Conservation (phyloP, 1,139 yeast genomes). For the Lodderomyces oxycetoniae region DNA sequence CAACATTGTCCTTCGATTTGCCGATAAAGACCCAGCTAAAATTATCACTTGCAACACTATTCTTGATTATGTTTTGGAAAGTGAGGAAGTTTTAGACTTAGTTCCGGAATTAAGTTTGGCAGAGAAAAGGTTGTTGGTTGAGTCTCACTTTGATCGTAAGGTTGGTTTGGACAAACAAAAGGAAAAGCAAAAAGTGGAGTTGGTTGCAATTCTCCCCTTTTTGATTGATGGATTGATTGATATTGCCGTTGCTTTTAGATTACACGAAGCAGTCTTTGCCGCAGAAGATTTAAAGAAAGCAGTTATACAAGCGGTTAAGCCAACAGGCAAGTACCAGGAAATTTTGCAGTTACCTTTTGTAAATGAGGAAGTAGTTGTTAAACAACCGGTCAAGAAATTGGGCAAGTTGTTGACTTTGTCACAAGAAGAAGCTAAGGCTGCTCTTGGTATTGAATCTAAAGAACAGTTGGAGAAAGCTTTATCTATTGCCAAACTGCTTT, state of each 20-base stretch:
- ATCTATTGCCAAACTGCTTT: conserved; percentile 60
- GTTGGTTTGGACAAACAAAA: conserved; percentile 17
- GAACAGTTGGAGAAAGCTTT: conserved; percentile 46
- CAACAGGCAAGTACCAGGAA: conserved; percentile 53
- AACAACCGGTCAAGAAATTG: conserved; percentile 48
- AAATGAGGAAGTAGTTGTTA: conserved; percentile 39
- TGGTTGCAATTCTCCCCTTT: conserved; percentile 61
- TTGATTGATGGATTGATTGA: conserved; percentile 73
- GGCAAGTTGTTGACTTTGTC: conserved; percentile 63
- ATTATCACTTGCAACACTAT: conserved; percentile 58
- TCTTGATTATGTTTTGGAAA: conserved; percentile 56
- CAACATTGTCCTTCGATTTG: conserved; percentile 54
- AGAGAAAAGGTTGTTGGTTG: conserved; percentile 48
- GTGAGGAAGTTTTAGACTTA: conserved; percentile 55
- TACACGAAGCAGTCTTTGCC: conserved; percentile 56
- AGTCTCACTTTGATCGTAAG: conserved; percentile 55
- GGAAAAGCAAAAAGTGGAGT: conserved; percentile 46
- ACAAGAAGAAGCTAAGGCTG: conserved; percentile 50
- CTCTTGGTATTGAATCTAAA: conserved; percentile 52
- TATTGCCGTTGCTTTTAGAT: conserved; percentile 76
- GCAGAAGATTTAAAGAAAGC: conserved; percentile 69
- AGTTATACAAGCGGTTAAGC: conserved; percentile 73
- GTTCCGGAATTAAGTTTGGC: conserved; percentile 37
- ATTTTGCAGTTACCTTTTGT: conserved; percentile 80
- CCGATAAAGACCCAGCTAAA: conserved; percentile 75